A percentile compares a stretch with the other conserved stretches of the same genome.
phyloP scores from a whole-genome alignment of 345 rosid genomes.

The Xanthoceras sorbifolium region DNA sequence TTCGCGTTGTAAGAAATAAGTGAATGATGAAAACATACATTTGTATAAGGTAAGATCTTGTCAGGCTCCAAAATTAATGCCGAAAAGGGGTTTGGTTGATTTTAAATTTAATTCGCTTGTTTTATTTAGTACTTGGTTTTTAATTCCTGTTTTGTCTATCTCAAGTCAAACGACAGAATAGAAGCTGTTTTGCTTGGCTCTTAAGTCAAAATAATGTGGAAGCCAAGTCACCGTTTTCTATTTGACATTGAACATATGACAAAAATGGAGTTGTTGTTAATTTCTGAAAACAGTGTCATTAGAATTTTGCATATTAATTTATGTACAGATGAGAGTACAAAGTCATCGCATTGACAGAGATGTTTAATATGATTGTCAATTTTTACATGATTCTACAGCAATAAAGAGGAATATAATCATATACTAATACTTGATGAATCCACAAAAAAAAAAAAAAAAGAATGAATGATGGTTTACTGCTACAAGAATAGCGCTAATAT shows the following conservation, averaged over 20 bases:
- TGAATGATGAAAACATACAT: too few relatives aligned
- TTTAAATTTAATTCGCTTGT: neutral
- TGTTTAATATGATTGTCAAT: too few relatives aligned
- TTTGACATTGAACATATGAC: too few relatives aligned
- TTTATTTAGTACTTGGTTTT: neutral
- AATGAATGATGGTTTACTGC: constrained; percentile 3
- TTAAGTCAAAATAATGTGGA: constrained; percentile 3
- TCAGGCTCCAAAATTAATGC: constrained; percentile 5
- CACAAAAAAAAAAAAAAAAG: neutral
- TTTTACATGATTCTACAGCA: neutral
- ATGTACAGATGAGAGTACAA: neutral
- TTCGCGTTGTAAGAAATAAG: too few relatives aligned
- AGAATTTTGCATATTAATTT: neutral
- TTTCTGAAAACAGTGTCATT: too few relatives aligned
- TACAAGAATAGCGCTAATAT: neutral
- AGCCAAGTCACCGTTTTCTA: neutral
- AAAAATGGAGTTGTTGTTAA: too few relatives aligned
- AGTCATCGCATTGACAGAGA: neutral
- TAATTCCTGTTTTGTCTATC: neutral
- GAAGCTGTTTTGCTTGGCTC: neutral
- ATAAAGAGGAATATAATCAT: neutral
- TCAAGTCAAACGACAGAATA: neutral
- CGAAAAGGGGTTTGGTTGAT: neutral
- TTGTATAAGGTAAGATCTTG: neutral
- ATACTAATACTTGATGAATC: neutral